Evolutionary conservation across 192 early-diverging fungal genomes (phyloP), one percentile per base, ranked within the genome.

Genomic region (Borealophlyctis nickersoniae): DNA sequence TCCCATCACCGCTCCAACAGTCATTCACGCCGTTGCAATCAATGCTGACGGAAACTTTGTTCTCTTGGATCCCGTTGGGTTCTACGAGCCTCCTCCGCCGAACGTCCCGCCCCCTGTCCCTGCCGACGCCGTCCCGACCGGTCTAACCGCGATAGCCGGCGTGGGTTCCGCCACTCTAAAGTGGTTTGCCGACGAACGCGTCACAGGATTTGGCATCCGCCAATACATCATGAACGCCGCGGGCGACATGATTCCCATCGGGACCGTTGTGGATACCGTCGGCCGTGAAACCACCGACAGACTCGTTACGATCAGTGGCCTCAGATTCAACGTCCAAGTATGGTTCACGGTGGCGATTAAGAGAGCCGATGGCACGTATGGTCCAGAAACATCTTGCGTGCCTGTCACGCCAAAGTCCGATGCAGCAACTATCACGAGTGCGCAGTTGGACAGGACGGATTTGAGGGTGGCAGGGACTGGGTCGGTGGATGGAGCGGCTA

Each of bases 11-110:
- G 16, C 27, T n/a, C 35, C 35, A 22, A 59, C 57, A 2, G 35
- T 36, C 57, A 33, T 59, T 36, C 57, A 59, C 57, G 28, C 45
- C 36, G 57, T 36, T 23, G 57, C 57, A 3, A 59, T 59, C 22
- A 2, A 29, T n/a, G 32, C 57, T 3, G 26, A 33, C 33, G 57
- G 57, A 3, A 33, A 35, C 22, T 59, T 59, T 28, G 35, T 39
- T 14, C 23, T 29, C 2, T n/a, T n/a, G n/a, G n/a, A n/a, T n/a
- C n/a, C n/a, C n/a, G n/a, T n/a, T n/a, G n/a, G n/a, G n/a, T n/a
- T n/a, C n/a, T n/a, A n/a, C 31, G 45, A 28, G 45, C 57, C 57
- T 22, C 45, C 35, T 39, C 57, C 33, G 35, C 35, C 33, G 35
- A 59, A 36, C 57, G 35, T 9, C 56, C 56, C 22, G 52, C 13